These are phyloP conservation scores for Nakazawaea ambrosiae DNA, from an alignment of 805 yeast species.

Conservation along the genomic window DNA sequence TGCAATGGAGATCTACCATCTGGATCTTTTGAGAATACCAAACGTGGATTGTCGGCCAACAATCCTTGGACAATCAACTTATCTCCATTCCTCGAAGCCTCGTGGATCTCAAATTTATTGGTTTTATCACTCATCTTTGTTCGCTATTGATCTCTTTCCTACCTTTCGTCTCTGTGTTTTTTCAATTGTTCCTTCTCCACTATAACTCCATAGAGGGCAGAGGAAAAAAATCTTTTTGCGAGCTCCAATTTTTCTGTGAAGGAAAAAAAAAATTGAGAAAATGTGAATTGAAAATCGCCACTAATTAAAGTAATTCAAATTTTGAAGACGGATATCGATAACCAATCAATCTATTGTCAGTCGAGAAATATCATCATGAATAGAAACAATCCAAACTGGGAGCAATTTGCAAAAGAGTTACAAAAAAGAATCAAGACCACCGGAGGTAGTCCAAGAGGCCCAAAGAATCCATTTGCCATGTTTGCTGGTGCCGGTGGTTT, in stretches of 20 bases:
- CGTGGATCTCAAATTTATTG: constrained; percentile 32
- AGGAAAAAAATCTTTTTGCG: not conserved
- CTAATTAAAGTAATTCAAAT: not conserved
- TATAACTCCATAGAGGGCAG: not conserved
- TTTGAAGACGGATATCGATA: not conserved
- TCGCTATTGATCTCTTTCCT: not conserved
- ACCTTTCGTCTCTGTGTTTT: not conserved
- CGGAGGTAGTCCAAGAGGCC: constrained; percentile 21
- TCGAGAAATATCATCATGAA: constrained; percentile 5
- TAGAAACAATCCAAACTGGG: constrained; percentile 40
- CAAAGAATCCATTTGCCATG: constrained; percentile 40
- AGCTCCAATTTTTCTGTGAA: too few relatives aligned
- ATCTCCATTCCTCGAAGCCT: constrained; percentile 63
- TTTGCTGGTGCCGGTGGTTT: constrained; percentile 62
- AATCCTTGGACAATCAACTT: constrained; percentile 42
- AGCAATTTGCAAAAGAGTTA: constrained; percentile 41
- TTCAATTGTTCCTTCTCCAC: not conserved
- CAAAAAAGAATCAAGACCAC: constrained; percentile 37
- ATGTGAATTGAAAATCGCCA: not conserved
- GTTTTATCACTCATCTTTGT: not conserved
- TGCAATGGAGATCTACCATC: constrained; percentile 80
- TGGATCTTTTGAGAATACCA: constrained; percentile 44
- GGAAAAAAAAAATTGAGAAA: constrained; percentile 1
- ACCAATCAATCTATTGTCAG: not conserved
- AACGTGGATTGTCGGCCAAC: constrained; percentile 41